Evolutionary conservation across 352 stramenopile genomes (phyloP), one percentile per base, ranked within the genome.

Genomic region (Poterioochromonas sp.): DNA sequence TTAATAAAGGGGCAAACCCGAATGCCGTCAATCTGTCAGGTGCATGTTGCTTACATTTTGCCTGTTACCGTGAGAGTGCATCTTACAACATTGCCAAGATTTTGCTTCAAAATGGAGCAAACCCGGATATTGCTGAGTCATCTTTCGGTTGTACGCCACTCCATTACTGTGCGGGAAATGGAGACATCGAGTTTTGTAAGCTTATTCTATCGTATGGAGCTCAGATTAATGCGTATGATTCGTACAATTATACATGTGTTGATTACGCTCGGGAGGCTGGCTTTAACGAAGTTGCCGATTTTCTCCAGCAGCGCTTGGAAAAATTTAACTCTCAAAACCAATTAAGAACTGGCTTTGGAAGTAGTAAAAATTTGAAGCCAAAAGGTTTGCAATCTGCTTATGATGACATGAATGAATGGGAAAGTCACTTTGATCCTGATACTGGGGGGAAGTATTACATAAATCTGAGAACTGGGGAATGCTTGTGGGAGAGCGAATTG

Each of bases 121-220:
- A 81, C n/a, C 60, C 81, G 3, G 76, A 84, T 40, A 51, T 86
- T 0, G 62, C 79, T 20, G 83, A 86, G 54, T 49, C 64, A 35
- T 82, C 80, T 0, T 80, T 82, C 32, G 83, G 83, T 40, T 86
- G 83, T 65, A 83, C 82, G 20, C 81, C 83, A 12, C 69, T 87
- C 20, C 82, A 86, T 68, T 87, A 87, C 69, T 82, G 81, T 40
- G 83, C 83, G 0, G 80, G 80, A 18, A 79, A 47, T 12, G 83
- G 83, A 26, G 39, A 85, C 37, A 34, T 80, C 0, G 51, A 80
- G 34, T 51, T 87, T 39, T 85, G 81, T 79, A 76, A 83, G 69
- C 34, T 78, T 0, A 74, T 87, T 0, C 44, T 87, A 47, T 58
- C 74, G 32, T 62, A 79, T 29, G 83, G 83, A 34, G 82, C 81